phyloP scores from a whole-genome alignment of 2,329 filamentous ascomycete genomes.

The Didymella segeticola region DNA sequence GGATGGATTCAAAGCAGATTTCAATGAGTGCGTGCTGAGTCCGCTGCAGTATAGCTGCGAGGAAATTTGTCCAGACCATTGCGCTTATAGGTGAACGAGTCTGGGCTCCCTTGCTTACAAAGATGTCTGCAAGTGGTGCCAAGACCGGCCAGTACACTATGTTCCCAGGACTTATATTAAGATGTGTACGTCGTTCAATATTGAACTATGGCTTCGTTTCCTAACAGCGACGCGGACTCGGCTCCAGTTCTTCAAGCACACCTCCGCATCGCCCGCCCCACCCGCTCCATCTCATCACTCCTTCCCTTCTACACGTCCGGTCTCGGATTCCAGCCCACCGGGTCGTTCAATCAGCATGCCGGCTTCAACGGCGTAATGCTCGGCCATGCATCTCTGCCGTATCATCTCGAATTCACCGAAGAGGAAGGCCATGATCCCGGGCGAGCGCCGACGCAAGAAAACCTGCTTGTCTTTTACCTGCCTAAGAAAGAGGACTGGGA shows the following conservation, averaged over 20 bases:
- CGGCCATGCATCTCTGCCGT: slow-evolving; percentile 46
- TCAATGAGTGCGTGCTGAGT: too few species aligned
- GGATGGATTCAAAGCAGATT: too few species aligned
- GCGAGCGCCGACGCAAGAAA: slow-evolving; percentile 52
- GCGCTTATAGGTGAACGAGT: too few species aligned
- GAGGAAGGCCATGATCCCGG: slow-evolving; percentile 45
- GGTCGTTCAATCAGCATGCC: slow-evolving; percentile 47
- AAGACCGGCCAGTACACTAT: too few species aligned
- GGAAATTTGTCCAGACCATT: too few species aligned
- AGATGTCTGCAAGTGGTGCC: too few species aligned
- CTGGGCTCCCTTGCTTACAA: too few species aligned
- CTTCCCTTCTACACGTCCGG: slow-evolving; percentile 53
- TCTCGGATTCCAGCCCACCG: slow-evolving; percentile 49
- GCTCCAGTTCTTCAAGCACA: slow-evolving; percentile 14
- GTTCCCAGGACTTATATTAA: too few species aligned
- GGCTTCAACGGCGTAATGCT: slow-evolving; percentile 55
- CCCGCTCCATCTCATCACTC: slow-evolving; percentile 48
- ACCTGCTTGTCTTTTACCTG: slow-evolving; percentile 55
- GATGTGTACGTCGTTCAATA: too few species aligned
- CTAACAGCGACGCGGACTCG: not conserved
- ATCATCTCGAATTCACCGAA: slow-evolving; percentile 56
- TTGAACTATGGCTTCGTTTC: not conserved
- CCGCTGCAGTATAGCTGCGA: too few species aligned
- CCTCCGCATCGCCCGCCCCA: slow-evolving; percentile 54
- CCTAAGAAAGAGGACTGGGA: slow-evolving; percentile 40